Evolutionary conservation across 2,329 filamentous ascomycete species (phyloP).

Genomic region (Chalaropsis ovoidea): DNA sequence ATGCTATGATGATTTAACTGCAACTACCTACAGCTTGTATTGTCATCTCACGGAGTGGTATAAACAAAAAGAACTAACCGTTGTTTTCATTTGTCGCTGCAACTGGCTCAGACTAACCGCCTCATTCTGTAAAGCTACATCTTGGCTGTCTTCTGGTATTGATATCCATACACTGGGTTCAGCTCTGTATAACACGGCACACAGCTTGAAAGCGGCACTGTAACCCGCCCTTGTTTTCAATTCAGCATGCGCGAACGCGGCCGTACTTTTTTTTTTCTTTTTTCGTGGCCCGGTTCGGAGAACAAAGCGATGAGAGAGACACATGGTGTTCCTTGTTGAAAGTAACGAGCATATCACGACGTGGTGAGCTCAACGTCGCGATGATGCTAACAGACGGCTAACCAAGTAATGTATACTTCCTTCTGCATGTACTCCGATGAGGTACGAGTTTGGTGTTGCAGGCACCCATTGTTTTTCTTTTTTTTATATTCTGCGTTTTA

Average conservation of each 20-base stretch:
- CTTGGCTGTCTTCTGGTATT: background rate
- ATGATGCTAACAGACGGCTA: constrained; percentile 9
- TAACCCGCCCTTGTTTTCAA: background rate
- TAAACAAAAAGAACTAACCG: background rate
- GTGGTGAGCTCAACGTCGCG: constrained; percentile 1
- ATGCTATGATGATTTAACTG: constrained; percentile 6
- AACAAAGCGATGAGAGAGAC: background rate
- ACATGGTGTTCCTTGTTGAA: background rate
- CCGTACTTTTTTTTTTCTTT: no score
- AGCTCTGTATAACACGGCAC: background rate
- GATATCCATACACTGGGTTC: background rate
- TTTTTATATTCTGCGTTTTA: background rate
- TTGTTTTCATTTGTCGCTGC: background rate
- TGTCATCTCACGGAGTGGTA: background rate
- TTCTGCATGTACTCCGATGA: background rate
- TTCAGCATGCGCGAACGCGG: background rate
- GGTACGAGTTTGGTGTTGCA: background rate
- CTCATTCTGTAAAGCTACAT: background rate
- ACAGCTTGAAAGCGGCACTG: background rate
- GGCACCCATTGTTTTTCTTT: background rate
- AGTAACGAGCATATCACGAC: background rate
- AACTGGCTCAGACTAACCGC: constrained; percentile 7
- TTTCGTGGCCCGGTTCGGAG: background rate
- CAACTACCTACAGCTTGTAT: background rate
- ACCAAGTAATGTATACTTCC: constrained; percentile 13